A percentile compares a stretch with the other conserved stretches of the same genome.
Conservation (phyloP, 2,329 filamentous ascomycete species). For the Exophiala dermatitidis region DNA sequence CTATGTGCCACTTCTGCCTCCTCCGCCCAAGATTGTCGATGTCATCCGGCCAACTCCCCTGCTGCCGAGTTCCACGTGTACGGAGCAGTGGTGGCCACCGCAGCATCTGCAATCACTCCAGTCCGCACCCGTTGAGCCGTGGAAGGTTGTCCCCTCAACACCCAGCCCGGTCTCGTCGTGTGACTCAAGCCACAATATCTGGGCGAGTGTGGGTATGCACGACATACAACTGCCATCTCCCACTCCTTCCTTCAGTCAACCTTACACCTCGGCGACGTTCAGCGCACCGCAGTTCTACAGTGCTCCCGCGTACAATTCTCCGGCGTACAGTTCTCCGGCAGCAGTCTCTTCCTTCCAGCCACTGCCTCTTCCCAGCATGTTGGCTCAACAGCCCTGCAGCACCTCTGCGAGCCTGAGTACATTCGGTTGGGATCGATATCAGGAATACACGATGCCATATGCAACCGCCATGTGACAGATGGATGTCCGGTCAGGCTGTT, state of each 20-base stretch:
- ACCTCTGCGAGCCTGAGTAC: conserved; percentile 66
- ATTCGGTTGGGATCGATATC: conserved; percentile 81
- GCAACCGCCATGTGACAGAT: conserved; percentile 76
- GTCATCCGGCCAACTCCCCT: conserved; percentile 79
- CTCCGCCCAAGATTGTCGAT: conserved; percentile 79
- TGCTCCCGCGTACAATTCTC: conserved; percentile 63
- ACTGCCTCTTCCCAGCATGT: conserved; percentile 77
- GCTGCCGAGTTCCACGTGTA: conserved; percentile 71
- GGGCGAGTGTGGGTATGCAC: conserved; percentile 69
- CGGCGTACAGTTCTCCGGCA: conserved; percentile 48
- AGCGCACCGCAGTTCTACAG: conserved; percentile 62
- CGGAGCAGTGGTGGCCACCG: conserved; percentile 75
- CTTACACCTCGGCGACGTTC: conserved; percentile 63
- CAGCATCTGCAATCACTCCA: conserved; percentile 57
- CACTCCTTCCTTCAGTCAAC: conserved; percentile 70
- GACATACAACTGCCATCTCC: conserved; percentile 71
- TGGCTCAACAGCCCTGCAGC: conserved; percentile 74
- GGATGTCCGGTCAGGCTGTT: conserved; percentile 43
- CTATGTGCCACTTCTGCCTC: conserved; percentile 77
- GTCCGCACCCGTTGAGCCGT: conserved; percentile 69
- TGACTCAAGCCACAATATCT: conserved; percentile 66
- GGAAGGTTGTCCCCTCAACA: conserved; percentile 86
- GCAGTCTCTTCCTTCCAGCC: conserved; percentile 49
- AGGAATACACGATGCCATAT: conserved; percentile 67
- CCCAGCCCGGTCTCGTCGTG: conserved; percentile 68